These are phyloP conservation scores for Sideroxylon spinosum DNA, from an alignment of 179 eudicot genomes.

Conservation along the genomic window DNA sequence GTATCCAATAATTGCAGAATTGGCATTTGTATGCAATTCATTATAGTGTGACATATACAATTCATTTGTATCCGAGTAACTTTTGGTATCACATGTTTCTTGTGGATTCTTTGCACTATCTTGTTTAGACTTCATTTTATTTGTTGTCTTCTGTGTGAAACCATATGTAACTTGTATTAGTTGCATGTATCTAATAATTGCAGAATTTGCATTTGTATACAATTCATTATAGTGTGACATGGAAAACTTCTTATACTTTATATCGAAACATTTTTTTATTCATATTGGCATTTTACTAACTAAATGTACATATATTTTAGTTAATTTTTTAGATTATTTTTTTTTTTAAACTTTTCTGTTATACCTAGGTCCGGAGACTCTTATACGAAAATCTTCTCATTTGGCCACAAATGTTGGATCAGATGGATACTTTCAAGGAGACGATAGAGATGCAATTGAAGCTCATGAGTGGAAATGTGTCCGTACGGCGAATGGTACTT, in stretches of 20 bases:
- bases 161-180: neutral
- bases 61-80: too few relatives aligned
- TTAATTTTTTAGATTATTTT: neutral
- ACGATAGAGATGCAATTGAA: conserved; percentile 67
- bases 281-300: neutral
- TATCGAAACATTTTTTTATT: neutral
- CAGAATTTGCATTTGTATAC: neutral
- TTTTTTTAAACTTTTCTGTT: neutral
- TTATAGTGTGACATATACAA: too few relatives aligned
- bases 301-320: neutral
- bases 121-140: too few relatives aligned
- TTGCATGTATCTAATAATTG: conserved; percentile 5
- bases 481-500: conserved; percentile 67
- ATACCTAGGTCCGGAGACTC: conserved; percentile 64
- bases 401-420: conserved; percentile 36
- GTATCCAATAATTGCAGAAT: too few relatives aligned
- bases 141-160: too few relatives aligned
- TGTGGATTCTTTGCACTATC: too few relatives aligned
- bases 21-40: too few relatives aligned
- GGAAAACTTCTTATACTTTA: neutral
- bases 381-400: conserved; percentile 61
- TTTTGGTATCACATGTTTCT: too few relatives aligned
- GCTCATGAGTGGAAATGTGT: conserved; percentile 91
- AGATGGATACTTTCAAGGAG: conserved; percentile 51
- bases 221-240: neutral